Percentiles rank a stretch among this genome's conserved stretches.
Evolutionary conservation across 371 early-diverging fungal species (phyloP).

Genomic region (Rhizomucor pusillus): DNA sequence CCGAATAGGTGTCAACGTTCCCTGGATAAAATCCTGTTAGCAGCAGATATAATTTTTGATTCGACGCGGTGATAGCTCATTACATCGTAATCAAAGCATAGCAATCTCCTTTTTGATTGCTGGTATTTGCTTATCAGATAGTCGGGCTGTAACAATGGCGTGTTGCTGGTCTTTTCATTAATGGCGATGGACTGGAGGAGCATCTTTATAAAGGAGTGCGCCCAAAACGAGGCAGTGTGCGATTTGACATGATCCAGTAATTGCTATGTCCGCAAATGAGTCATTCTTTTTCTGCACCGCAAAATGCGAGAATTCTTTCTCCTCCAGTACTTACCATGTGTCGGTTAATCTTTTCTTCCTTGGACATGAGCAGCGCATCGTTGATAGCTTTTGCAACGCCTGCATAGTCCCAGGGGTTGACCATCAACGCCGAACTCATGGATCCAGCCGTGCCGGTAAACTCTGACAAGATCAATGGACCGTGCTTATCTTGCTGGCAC

Average conservation of each 20-base stretch:
- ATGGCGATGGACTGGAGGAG: constrained; percentile 39
- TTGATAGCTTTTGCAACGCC: constrained; percentile 94
- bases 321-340: constrained; percentile 58
- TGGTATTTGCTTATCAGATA: constrained; percentile 46
- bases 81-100: constrained; percentile 91
- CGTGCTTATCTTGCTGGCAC: constrained; percentile 91
- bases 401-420: constrained; percentile 97
- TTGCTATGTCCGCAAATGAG: constrained; percentile 47
- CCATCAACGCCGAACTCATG: constrained; percentile 84
- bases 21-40: constrained; percentile 39
- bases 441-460: constrained; percentile 97
- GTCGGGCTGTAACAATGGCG: constrained; percentile 62
- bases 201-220: constrained; percentile 73
- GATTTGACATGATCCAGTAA: constrained; percentile 83
- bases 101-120: constrained; percentile 60
- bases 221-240: constrained; percentile 95
- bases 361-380: constrained; percentile 81
- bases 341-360: constrained; percentile 76
- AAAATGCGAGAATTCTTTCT: neutral
- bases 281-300: neutral
- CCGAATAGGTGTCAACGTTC: constrained; percentile 78
- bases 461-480: constrained; percentile 94
- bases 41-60: too few relatives aligned
- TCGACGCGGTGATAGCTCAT: too few relatives aligned
- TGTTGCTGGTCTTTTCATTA: constrained; percentile 61